A percentile compares a stretch with the other conserved stretches of the same genome.
These are phyloP conservation scores for Xerocomus cyaneibrunnescens DNA, from an alignment of 1,284 basidiomycete species.

Conservation along the genomic window DNA sequence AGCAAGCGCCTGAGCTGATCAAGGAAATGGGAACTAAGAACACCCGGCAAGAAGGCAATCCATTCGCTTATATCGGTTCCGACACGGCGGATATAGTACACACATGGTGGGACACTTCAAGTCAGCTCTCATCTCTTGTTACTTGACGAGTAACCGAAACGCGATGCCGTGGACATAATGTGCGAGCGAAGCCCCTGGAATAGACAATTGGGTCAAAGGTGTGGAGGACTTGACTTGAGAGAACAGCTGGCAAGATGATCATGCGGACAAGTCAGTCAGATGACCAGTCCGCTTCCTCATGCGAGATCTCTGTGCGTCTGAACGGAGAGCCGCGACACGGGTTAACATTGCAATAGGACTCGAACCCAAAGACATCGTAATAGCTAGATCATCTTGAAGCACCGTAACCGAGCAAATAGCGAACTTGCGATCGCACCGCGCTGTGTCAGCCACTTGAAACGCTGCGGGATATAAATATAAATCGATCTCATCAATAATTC, in stretches of 20 bases:
- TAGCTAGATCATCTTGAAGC: no score
- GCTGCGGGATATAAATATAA: not conserved
- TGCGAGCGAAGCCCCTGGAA: conserved; percentile 8
- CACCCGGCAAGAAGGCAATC: not conserved
- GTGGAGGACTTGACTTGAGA: not conserved
- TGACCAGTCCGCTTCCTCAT: no score
- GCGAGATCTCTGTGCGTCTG: no score
- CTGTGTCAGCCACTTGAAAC: not conserved
- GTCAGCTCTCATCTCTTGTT: not conserved
- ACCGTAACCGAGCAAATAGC: not conserved
- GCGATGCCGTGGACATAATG: not conserved
- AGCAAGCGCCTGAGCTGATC: not conserved
- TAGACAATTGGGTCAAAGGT: not conserved
- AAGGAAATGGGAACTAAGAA: conserved; percentile 7
- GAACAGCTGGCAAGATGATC: conserved; percentile 3
- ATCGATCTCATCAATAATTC: no score
- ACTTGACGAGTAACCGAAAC: not conserved
- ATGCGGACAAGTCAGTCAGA: conserved; percentile 7
- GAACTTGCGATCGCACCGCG: not conserved
- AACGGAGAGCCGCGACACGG: no score
- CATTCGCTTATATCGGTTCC: conserved; percentile 24
- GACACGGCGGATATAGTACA: conserved; percentile 4
- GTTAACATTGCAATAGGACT: no score
- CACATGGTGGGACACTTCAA: not conserved
- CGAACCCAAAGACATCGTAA: not conserved